Percentiles rank a stretch among this genome's conserved stretches.
Evolutionary conservation across 2,329 filamentous ascomycete species (phyloP).

Genomic region (Sarocladium strictum): DNA sequence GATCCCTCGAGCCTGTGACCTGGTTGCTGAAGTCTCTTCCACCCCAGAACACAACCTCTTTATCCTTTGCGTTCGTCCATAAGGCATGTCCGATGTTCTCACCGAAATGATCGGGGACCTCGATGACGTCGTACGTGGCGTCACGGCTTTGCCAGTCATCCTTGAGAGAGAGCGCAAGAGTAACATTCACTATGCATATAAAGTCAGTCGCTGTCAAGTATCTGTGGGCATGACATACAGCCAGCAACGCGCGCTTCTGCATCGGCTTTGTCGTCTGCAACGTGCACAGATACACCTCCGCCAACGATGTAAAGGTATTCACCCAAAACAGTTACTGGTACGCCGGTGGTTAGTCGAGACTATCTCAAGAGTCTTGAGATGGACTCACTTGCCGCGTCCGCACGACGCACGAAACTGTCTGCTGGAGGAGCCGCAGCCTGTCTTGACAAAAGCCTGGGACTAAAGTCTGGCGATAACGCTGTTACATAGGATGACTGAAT

Average conservation of each 20-base stretch:
- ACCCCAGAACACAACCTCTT: slow-evolving; percentile 3
- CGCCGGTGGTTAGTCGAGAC: background rate
- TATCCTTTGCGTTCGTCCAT: background rate
- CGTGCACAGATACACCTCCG: background rate
- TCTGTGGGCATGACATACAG: background rate
- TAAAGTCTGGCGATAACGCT: background rate
- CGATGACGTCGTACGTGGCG: background rate
- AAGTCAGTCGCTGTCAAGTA: background rate
- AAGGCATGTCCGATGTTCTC: slow-evolving; percentile 2
- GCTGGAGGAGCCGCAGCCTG: background rate
- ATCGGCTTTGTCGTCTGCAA: background rate
- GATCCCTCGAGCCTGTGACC: background rate
- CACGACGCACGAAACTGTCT: slow-evolving; percentile 5
- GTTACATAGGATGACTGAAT: background rate
- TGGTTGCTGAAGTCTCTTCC: background rate
- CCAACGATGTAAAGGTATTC: slow-evolving; percentile 7
- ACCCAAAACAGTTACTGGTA: background rate
- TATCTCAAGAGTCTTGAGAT: too few relatives aligned
- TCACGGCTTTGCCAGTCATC: background rate
- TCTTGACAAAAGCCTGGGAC: background rate
- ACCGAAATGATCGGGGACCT: background rate
- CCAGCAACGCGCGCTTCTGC: background rate
- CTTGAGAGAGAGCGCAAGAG: slow-evolving; percentile 1
- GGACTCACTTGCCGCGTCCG: background rate
- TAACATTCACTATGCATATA: background rate